Base-by-base conservation (phyloP, 176 grass and related monocot genomes). In the Triticum monococcum region DNA sequence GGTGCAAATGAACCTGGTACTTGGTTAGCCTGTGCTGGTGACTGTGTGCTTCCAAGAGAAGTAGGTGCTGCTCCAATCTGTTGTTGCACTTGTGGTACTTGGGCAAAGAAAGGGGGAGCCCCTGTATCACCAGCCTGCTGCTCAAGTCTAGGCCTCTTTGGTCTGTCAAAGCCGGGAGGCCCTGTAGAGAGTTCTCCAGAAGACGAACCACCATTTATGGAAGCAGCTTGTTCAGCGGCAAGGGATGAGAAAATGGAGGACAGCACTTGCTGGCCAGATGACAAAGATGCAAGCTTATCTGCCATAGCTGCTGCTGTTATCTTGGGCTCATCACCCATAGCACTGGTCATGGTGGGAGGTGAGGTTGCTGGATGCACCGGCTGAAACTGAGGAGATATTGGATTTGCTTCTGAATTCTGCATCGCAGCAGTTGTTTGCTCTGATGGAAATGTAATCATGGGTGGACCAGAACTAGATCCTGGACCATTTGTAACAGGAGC, bases 301-400 rank as follows among this genome's bases (percentile, higher is more conserved):
- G 92, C 97, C 64, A 99, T 91, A 64, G 92, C 97, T 88, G 97
- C 97, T 31, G 97, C 97, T n/a, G 92, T 87, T 64, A 86, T 96
- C 79, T 94, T 99, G 67, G 91, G 79, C 57, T 99, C 90, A 22
- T 91, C 87, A 75, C 81, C 84, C 62, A 74, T 81, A 4, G 70
- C 83, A 85, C 45, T 88, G 48, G 78, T 80, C 40, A 86, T 72
- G 50, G 65, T 32, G 2, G 78, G 84, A 86, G 72, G 22, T 61
- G 89, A 89, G 63, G 86, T 90, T 67, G 78, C 77, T 12, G 33
- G 90, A 66, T 88, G 89, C 45, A 76, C 70, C 68, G 81, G 77
- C 75, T 87, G 88, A 81, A 86, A 68, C 75, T 81, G 84, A 18
- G 78, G 78, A 70, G 84, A 87, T 64, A 75, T 36, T 11, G 79